Evolutionary conservation across 169 alveolate species (phyloP), one percentile per base, ranked within the genome.

Genomic region (Amoebophrya sp.): DNA sequence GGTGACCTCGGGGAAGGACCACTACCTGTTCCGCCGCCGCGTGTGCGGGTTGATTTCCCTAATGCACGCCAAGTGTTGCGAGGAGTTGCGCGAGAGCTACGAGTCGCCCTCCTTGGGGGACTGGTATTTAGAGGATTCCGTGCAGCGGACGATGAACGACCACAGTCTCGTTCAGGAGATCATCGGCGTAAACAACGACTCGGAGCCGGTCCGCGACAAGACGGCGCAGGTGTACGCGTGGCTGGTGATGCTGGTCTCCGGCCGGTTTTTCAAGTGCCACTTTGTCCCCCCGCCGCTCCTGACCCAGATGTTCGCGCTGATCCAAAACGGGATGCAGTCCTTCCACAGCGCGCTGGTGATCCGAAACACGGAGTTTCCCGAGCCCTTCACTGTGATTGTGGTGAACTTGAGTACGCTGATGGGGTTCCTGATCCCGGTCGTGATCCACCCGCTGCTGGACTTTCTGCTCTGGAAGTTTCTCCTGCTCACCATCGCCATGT

Each of bases 371-470:
- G 32, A 25, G 12, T 66, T 66, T 66, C 83, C 83, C 35, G 29
- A 18, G 38, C 83, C 83, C 10, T 66, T 66, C 83, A 66, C 83
- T 2, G 83, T 25, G 35, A 66, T 66, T 25, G 83, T 66, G 12
- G 35, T n/a, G 83, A 66, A 66, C 35, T 25, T 66, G 35, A 12
- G 35, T 66, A 66, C 83, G 29, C 35, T 66, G 83, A 66, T 66
- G 83, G 83, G 83, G 0, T 66, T 66, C 18, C 32, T 66, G 38
- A 66, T 66, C 83, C 83, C 83, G 35, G 18, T 66, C 35, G 83
- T 66, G 83, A 66, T 66, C 83, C 83, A 66, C 83, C 83, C 83
- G 83, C 12, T 66, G 83, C 83, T 66, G 38, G 83, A 66, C 83
- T 66, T 66, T n/a, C 29, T 66, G 35, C 39, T 66, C 10, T 66